phyloP scores from a whole-genome alignment of 2,329 filamentous ascomycete species.

The Diaporthe aspalathi region DNA sequence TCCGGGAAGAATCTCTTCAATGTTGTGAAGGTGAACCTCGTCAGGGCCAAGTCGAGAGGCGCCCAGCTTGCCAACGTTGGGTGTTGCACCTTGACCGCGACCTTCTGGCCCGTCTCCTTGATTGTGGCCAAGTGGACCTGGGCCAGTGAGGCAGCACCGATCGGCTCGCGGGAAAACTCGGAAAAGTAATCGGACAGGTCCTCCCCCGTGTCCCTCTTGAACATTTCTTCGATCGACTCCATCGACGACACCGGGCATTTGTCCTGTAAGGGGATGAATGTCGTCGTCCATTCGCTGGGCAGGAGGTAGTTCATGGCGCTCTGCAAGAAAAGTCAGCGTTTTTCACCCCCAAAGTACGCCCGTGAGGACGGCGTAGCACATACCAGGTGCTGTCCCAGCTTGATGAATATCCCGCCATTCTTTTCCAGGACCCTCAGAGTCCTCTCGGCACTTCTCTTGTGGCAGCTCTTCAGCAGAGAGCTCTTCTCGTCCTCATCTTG shows the following conservation, averaged over 20 bases:
- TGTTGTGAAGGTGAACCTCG: constrained; percentile 87
- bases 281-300: constrained; percentile 91
- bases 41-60: constrained; percentile 86
- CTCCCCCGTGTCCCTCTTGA: constrained; percentile 82
- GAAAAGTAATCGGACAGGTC: constrained; percentile 86
- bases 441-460: constrained; percentile 90
- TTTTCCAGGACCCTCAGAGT: constrained; percentile 90
- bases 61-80: constrained; percentile 91
- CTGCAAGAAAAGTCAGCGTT: constrained; percentile 52
- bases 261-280: constrained; percentile 96
- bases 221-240: constrained; percentile 89
- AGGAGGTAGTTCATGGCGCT: constrained; percentile 96
- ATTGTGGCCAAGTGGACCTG: constrained; percentile 94
- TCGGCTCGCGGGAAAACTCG: constrained; percentile 81
- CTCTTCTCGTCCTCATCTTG: constrained; percentile 73
- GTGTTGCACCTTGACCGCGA: constrained; percentile 98
- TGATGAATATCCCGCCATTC: constrained; percentile 99
- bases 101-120: constrained; percentile 83
- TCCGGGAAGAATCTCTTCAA: constrained; percentile 95
- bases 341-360: neutral
- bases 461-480: constrained; percentile 82
- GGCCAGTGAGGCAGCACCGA: constrained; percentile 92
- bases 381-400: constrained; percentile 92
- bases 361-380: constrained; percentile 32
- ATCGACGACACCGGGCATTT: constrained; percentile 93